Conservation (phyloP, 139 green algal species). For the Diplosphaera chodatii region DNA sequence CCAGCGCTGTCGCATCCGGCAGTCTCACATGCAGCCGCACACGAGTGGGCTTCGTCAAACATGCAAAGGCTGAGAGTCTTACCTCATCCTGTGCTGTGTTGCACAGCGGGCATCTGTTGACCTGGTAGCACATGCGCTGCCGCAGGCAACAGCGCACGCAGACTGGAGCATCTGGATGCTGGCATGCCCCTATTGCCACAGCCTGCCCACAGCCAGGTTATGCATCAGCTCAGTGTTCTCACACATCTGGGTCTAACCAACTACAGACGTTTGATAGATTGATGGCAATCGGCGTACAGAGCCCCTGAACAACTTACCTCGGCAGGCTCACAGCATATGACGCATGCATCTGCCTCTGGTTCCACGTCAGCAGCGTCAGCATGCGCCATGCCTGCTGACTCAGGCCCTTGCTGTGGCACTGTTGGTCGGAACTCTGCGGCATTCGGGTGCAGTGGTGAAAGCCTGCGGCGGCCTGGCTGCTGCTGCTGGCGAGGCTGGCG, state of each 20-base stretch:
- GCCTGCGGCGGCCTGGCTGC: too few species aligned
- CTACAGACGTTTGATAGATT: too few species aligned
- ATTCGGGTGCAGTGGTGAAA: background rate
- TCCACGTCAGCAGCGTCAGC: too few species aligned
- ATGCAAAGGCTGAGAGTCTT: too few species aligned
- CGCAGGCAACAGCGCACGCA: conserved; percentile 44
- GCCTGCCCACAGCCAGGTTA: background rate
- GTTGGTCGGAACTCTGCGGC: background rate
- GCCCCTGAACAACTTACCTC: background rate
- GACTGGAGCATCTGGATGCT: background rate
- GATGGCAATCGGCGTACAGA: background rate
- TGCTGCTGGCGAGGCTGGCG: too few species aligned
- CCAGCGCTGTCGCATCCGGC: background rate
- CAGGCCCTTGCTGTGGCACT: too few species aligned
- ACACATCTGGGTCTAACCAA: too few species aligned
- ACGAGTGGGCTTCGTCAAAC: too few species aligned
- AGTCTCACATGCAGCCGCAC: too few species aligned
- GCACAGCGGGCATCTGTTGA: conserved; percentile 62
- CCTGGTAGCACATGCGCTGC: conserved; percentile 56
- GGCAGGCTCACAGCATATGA: background rate
- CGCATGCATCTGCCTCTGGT: background rate
- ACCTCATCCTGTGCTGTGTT: conserved; percentile 44
- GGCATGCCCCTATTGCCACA: conserved; percentile 4
- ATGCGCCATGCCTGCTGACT: too few species aligned
- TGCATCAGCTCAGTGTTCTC: too few species aligned